A percentile compares a stretch with the other conserved stretches of the same genome.
Evolutionary conservation across 352 stramenopile species (phyloP).

Genomic region (Phytophthora chlamydospora): DNA sequence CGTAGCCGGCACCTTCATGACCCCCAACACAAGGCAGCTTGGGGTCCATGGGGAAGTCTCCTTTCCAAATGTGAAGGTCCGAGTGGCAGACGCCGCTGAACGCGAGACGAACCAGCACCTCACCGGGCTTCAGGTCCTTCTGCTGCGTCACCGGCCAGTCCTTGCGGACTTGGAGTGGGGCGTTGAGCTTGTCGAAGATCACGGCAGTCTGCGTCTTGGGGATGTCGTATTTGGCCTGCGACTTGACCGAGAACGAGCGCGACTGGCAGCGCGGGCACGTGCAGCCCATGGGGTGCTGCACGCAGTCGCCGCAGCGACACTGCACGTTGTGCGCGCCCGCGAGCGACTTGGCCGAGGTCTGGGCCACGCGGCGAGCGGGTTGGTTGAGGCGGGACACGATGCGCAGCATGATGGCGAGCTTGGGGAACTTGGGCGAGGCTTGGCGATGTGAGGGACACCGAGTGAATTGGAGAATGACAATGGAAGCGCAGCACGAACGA

Average conservation of each 20-base stretch:
- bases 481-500: background rate
- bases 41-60: constrained; percentile 33
- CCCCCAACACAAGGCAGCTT: constrained; percentile 54
- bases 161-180: constrained; percentile 45
- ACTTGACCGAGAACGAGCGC: constrained; percentile 46
- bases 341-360: constrained; percentile 22
- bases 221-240: constrained; percentile 48
- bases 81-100: constrained; percentile 59
- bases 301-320: constrained; percentile 34
- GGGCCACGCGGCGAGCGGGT: constrained; percentile 14
- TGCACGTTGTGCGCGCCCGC: constrained; percentile 17
- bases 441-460: constrained; percentile 1
- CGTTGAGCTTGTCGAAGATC: constrained; percentile 49
- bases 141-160: constrained; percentile 54
- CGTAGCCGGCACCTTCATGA: constrained; percentile 60
- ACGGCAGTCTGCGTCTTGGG: constrained; percentile 55
- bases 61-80: constrained; percentile 51
- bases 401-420: constrained; percentile 21
- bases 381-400: constrained; percentile 33
- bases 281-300: constrained; percentile 24
- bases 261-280: constrained; percentile 27
- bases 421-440: background rate
- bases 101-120: constrained; percentile 57
- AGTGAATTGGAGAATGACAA: constrained; percentile 20
- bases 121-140: constrained; percentile 43